Evolutionary conservation across 805 yeast genomes (phyloP).

Genomic region (Grigorovia humatica): DNA sequence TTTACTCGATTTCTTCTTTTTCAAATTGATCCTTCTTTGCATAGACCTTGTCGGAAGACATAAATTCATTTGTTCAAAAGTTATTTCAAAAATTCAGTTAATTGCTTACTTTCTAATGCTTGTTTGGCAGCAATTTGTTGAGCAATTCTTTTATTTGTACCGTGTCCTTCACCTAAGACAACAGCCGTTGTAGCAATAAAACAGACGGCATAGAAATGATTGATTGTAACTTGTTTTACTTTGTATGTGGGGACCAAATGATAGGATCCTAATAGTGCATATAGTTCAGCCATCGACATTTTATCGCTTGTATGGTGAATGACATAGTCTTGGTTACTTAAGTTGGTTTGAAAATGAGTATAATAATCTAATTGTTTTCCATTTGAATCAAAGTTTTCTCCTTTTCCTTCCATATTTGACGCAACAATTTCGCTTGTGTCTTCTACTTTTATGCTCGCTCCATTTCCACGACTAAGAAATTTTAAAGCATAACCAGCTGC

Average conservation of each 20-base stretch:
- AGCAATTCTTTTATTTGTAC: constrained; percentile 13
- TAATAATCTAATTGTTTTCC: constrained; percentile 1
- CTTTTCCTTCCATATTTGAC: background rate
- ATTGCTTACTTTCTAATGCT: constrained; percentile 2
- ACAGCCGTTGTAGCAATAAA: constrained; percentile 6
- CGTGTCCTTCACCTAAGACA: constrained; percentile 12
- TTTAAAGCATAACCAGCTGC: constrained; percentile 9
- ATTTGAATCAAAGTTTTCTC: background rate
- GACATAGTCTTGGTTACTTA: background rate
- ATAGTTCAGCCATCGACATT: constrained; percentile 8
- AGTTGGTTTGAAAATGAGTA: constrained; percentile 1
- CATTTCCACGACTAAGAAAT: background rate
- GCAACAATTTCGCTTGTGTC: background rate
- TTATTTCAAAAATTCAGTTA: background rate
- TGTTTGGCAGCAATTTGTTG: constrained; percentile 12
- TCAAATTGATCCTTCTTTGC: too few species aligned
- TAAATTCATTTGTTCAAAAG: background rate
- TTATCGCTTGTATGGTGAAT: constrained; percentile 6
- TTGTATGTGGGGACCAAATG: constrained; percentile 9
- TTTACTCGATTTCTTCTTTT: too few species aligned
- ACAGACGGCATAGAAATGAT: constrained; percentile 9
- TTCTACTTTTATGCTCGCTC: background rate
- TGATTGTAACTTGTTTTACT: constrained; percentile 1
- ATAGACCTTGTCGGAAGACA: background rate
- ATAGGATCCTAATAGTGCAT: constrained; percentile 7